These are phyloP conservation scores for Encephalitozoon intestinalis DNA, from an alignment of 371 early-diverging fungal species.

Conservation along the genomic window DNA sequence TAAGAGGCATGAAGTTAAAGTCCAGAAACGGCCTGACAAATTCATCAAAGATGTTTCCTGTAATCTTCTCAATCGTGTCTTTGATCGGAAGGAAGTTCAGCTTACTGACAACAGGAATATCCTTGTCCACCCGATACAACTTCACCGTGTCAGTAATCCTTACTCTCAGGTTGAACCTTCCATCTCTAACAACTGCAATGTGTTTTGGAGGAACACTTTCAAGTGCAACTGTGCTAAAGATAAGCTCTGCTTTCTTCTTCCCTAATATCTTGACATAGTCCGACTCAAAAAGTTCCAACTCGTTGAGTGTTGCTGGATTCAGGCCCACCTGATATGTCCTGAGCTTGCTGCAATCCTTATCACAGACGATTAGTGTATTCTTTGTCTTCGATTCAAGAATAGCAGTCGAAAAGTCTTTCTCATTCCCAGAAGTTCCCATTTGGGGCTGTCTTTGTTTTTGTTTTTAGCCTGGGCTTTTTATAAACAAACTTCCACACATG, in stretches of 20 bases:
- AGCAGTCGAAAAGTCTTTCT: slow-evolving; percentile 53
- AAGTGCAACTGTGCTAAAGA: slow-evolving; percentile 80
- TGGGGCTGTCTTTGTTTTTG: neutral
- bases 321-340: slow-evolving; percentile 51
- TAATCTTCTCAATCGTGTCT: slow-evolving; percentile 89
- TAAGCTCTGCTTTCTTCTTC: slow-evolving; percentile 89
- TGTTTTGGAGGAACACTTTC: slow-evolving; percentile 79
- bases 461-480: neutral
- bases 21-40: slow-evolving; percentile 90
- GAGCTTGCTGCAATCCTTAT: slow-evolving; percentile 12
- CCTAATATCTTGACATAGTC: slow-evolving; percentile 77
- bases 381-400: slow-evolving; percentile 56
- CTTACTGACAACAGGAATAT: slow-evolving; percentile 80
- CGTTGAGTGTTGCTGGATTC: slow-evolving; percentile 29
- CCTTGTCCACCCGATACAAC: slow-evolving; percentile 73
- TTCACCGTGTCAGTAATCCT: slow-evolving; percentile 92
- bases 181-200: slow-evolving; percentile 79
- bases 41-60: slow-evolving; percentile 87
- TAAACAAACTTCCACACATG: neutral
- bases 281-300: slow-evolving; percentile 50
- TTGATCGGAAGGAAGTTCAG: slow-evolving; percentile 92
- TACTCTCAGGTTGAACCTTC: slow-evolving; percentile 77
- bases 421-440: neutral
- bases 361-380: slow-evolving; percentile 47
- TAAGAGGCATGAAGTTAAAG: slow-evolving; percentile 76